Evolutionary conservation across 139 green algal genomes (phyloP).

Genomic region (Coelastrella sp.): DNA sequence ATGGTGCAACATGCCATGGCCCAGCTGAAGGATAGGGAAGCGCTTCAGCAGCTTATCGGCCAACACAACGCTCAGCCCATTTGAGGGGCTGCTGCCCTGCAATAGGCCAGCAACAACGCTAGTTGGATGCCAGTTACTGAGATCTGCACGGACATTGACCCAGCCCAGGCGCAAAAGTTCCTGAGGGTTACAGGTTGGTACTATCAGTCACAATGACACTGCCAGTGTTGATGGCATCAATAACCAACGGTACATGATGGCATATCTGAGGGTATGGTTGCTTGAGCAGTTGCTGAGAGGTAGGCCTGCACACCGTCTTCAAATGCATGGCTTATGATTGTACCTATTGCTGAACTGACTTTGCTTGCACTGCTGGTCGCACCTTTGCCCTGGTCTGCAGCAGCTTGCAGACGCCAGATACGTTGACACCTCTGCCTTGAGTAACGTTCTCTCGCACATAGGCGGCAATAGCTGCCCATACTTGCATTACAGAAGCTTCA

Average conservation of each 20-base stretch:
- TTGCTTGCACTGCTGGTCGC: background rate
- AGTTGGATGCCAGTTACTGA: background rate
- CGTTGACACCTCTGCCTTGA: slow-evolving; percentile 4
- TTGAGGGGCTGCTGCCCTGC: background rate
- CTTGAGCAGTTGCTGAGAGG: no score
- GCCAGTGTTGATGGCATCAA: no score
- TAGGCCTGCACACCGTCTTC: no score
- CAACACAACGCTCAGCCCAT: background rate
- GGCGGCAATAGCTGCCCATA: background rate
- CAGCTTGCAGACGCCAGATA: slow-evolving; percentile 29
- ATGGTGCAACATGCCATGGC: slow-evolving; percentile 5
- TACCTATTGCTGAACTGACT: no score
- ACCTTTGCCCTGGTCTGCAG: background rate
- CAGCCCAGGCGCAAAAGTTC: no score
- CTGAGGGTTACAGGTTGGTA: no score
- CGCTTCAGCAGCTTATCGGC: slow-evolving; percentile 11
- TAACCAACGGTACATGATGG: no score
- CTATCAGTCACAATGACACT: no score
- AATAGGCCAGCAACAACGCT: background rate
- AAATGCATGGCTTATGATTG: no score
- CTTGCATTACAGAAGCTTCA: background rate
- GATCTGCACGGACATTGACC: no score
- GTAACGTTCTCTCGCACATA: background rate
- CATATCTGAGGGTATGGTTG: no score
- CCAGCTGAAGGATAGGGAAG: slow-evolving; percentile 27